phyloP scores from a whole-genome alignment of 495 filamentous ascomycete species.

The Penicillium cinerascens region DNA sequence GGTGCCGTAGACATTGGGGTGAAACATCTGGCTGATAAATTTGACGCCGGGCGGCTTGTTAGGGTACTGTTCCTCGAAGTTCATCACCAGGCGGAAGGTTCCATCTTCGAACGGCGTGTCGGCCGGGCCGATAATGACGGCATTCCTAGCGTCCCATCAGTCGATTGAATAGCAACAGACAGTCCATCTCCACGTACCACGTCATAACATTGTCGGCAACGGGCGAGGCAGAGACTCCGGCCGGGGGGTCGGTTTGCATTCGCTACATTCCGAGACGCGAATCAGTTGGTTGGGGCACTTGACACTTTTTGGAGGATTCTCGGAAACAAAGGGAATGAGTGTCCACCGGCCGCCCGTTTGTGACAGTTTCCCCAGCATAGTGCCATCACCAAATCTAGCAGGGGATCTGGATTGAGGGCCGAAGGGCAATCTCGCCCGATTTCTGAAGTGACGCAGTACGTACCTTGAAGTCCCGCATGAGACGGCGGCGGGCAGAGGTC shows the following conservation, averaged over 20 bases:
- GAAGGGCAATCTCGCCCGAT: background rate
- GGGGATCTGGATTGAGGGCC: background rate
- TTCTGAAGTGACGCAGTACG: constrained; percentile 20
- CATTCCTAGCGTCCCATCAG: constrained; percentile 67
- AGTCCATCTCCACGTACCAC: constrained; percentile 58
- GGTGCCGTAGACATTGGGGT: constrained; percentile 96
- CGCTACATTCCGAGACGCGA: constrained; percentile 53
- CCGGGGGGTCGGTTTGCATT: constrained; percentile 98
- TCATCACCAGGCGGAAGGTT: constrained; percentile 96
- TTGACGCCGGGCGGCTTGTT: constrained; percentile 98
- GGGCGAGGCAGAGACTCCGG: constrained; percentile 93
- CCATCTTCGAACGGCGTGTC: constrained; percentile 99
- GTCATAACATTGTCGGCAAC: constrained; percentile 99
- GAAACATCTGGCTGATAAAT: constrained; percentile 98
- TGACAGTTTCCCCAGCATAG: background rate
- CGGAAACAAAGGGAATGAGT: background rate
- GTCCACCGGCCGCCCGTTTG: background rate
- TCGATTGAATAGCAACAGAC: background rate
- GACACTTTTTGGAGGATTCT: background rate
- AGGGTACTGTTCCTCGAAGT: constrained; percentile 97
- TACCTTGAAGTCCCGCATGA: constrained; percentile 99
- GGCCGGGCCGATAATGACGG: constrained; percentile 95
- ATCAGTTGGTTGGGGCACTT: constrained; percentile 18
- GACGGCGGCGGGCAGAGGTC: constrained; percentile 85
- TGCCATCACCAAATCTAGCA: background rate